Evolutionary conservation across 192 early-diverging fungal genomes (phyloP).

Genomic region (Gryganskiella cystojenkinii): DNA sequence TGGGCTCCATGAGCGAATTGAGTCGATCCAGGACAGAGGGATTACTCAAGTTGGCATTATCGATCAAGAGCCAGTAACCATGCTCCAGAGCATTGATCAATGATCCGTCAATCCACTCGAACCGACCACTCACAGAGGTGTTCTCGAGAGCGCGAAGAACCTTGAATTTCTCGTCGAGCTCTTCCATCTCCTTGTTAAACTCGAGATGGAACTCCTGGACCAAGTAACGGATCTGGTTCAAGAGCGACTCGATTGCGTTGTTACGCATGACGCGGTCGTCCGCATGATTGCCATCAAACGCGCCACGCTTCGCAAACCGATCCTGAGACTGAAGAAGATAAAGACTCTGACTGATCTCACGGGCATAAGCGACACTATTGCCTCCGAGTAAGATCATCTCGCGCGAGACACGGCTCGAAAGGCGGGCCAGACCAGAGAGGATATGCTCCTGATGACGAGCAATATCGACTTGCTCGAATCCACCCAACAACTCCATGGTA

Average conservation of each 20-base stretch:
- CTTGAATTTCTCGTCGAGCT: constrained; percentile 44
- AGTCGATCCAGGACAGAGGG: constrained; percentile 95
- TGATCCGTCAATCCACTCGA: constrained; percentile 98
- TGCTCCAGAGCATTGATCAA: constrained; percentile 89
- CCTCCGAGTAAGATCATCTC: constrained; percentile 49
- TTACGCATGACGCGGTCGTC: constrained; percentile 44
- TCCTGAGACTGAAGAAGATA: constrained; percentile 44
- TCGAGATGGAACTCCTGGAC: constrained; percentile 45
- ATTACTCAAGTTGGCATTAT: constrained; percentile 96
- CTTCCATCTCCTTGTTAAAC: constrained; percentile 27
- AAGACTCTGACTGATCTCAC: constrained; percentile 44
- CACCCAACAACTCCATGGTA: constrained; percentile 94
- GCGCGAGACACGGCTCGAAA: constrained; percentile 56
- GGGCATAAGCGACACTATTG: constrained; percentile 26
- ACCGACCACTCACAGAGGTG: constrained; percentile 76
- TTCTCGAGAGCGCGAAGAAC: constrained; percentile 57
- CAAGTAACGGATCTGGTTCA: constrained; percentile 47
- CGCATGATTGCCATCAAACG: constrained; percentile 19
- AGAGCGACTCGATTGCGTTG: constrained; percentile 33
- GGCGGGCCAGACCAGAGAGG: constrained; percentile 54
- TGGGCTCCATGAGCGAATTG: constrained; percentile 92
- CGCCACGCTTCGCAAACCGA: constrained; percentile 25
- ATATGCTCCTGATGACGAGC: constrained; percentile 72
- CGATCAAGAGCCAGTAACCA: constrained; percentile 94
- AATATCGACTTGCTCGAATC: constrained; percentile 96